phyloP scores from a whole-genome alignment of 208 protist genomes.

The Trypanosoma lewisi region DNA sequence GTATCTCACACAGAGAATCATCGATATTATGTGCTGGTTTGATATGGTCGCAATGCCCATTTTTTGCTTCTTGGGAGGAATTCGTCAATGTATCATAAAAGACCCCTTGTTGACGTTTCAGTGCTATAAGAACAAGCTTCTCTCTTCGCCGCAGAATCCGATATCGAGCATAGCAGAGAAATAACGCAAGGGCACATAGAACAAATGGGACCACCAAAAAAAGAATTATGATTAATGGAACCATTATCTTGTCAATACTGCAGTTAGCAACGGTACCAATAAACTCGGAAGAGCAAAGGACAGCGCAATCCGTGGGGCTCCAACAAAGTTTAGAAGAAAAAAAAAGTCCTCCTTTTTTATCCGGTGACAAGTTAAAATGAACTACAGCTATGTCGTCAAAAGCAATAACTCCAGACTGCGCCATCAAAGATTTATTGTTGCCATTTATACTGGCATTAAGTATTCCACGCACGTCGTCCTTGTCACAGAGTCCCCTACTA shows the following conservation, averaged over 20 bases:
- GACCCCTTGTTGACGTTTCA: neutral
- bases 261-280: conserved; percentile 36
- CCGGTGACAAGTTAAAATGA: conserved; percentile 21
- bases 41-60: neutral
- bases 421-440: conserved; percentile 22
- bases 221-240: conserved; percentile 34
- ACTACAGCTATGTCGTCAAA: conserved; percentile 26
- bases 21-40: neutral
- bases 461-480: conserved; percentile 21
- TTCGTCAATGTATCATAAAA: neutral
- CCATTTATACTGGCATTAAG: conserved; percentile 40
- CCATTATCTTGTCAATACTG: conserved; percentile 28
- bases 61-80: neutral
- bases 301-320: conserved; percentile 34
- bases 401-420: conserved; percentile 21
- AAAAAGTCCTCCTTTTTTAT: conserved; percentile 23
- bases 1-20: neutral
- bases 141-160: conserved; percentile 24
- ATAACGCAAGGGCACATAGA: conserved; percentile 30
- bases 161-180: conserved; percentile 34
- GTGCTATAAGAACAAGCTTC: conserved; percentile 1
- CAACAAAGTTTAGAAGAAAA: conserved; percentile 46
- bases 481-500: conserved; percentile 35
- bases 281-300: conserved; percentile 28
- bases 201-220: conserved; percentile 34